Evolutionary conservation across 495 filamentous ascomycete genomes (phyloP), one percentile per base, ranked within the genome.

Genomic region (Cetradonia linearis): DNA sequence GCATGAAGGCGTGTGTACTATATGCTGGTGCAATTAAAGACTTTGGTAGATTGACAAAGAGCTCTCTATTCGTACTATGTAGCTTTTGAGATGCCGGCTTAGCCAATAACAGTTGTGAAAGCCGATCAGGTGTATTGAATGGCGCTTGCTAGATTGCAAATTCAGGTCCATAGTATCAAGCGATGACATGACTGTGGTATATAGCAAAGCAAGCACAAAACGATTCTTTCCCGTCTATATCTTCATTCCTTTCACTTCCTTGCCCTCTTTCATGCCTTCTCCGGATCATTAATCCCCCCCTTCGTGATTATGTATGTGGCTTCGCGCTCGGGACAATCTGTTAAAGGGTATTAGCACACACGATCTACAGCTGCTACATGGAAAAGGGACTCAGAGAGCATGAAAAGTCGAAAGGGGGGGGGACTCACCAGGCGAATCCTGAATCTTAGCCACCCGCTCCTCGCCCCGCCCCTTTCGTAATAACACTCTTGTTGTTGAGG

Each of bases 291-390:
- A 72, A 88, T 86, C 10, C 85, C 85, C n/a, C 87, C 87, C 57
- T 79, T 86, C 42, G 84, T 88, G 63, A 91, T 91, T 60, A 91
- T 75, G 69, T 91, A 91, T 4, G 82, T 88, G 14, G 87, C 86
- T 70, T 91, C 87, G 23, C 80, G 77, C 69, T 91, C 87, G 36
- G 87, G 84, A 62, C 85, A 88, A 66, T 89, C 86, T 81, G 62
- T 23, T 2, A 38, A 16, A 47, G 11, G 37, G 50, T 58, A n/a
- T n/a, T n/a, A n/a, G n/a, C n/a, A n/a, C n/a, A n/a, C n/a, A n/a
- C n/a, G n/a, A n/a, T n/a, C n/a, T n/a, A n/a, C n/a, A n/a, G n/a
- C n/a, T n/a, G n/a, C n/a, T n/a, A n/a, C n/a, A n/a, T n/a, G n/a
- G n/a, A n/a, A n/a, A n/a, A n/a, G n/a, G n/a, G n/a, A n/a, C n/a